Percentiles rank a stretch among this genome's conserved stretches.
Evolutionary conservation across 352 stramenopile genomes (phyloP).

Genomic region (Paralagenidium karlingii): DNA sequence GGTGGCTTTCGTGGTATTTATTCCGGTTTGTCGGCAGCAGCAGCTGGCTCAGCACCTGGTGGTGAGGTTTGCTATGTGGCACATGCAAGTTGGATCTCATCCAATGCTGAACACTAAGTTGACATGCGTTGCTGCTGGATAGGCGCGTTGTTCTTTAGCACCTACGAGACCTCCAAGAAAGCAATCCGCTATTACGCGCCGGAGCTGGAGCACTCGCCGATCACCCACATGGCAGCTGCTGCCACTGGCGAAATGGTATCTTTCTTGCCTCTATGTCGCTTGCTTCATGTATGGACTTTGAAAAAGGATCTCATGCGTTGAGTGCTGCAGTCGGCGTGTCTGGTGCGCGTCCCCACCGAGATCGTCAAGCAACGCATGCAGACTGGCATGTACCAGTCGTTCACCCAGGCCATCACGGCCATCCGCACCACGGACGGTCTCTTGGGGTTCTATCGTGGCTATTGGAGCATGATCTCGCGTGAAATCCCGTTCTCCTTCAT

Average conservation of each 20-base stretch:
- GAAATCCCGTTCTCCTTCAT: conserved; percentile 99
- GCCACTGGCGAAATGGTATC: conserved; percentile 87
- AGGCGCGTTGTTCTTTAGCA: conserved; percentile 84
- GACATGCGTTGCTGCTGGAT: conserved; percentile 1
- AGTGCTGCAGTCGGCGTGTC: conserved; percentile 76
- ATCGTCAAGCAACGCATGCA: conserved; percentile 99
- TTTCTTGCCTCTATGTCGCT: background rate
- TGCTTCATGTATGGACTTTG: too few species aligned
- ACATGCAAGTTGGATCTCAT: background rate
- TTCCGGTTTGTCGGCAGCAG: conserved; percentile 83
- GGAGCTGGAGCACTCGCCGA: conserved; percentile 64
- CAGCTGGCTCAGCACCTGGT: conserved; percentile 84
- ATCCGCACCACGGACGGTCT: conserved; percentile 74
- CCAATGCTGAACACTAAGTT: too few species aligned
- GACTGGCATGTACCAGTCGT: conserved; percentile 80
- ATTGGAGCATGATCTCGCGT: conserved; percentile 95
- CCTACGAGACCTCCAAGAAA: conserved; percentile 86
- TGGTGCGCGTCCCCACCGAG: conserved; percentile 98
- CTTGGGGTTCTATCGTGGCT: conserved; percentile 93
- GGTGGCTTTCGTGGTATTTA: conserved; percentile 94
- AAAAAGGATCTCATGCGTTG: background rate
- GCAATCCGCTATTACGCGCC: conserved; percentile 33
- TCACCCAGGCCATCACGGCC: conserved; percentile 43
- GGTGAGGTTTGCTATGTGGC: conserved; percentile 16
- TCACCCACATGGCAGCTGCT: conserved; percentile 93